Evolutionary conservation across 106 monocot genomes (phyloP), one percentile per base, ranked within the genome.

Genomic region (Apostasia shenzhenica): DNA sequence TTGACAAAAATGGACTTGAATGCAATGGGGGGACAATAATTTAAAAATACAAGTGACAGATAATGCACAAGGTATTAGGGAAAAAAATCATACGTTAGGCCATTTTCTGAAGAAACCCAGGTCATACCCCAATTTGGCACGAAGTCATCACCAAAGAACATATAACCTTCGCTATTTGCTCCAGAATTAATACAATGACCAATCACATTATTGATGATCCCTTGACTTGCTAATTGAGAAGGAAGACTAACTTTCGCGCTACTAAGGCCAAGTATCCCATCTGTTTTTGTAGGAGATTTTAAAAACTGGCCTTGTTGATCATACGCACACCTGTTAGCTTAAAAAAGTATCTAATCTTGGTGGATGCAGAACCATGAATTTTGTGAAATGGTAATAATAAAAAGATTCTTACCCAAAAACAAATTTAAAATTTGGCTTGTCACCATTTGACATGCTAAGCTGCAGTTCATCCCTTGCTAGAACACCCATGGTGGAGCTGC

Each of bases 81-180:
- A 68, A 54, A 43, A 45, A 50, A 38, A 12, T 63, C 94, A 85
- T 79, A 94, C 94, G 8, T 64, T 42, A 68, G 59, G 57, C 80
- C 75, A 59, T 57, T 71, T 59, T 72, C 58, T 49, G 68, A 68
- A 43, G 88, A 82, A 70, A 88, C 71, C 88, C 88, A 91, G 13
- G 85, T 95, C 77, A 94, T 73, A 50, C 94, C 88, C 91, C 88
- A 88, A 13, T 63, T 57, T 49, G 94, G 94, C 43, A 95, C 78
- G 74, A 82, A 95, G 48, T 88, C 91, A 72, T 83, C 83, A 54
- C 94, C 94, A 39, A 95, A 79, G 83, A 95, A 91, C 83, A 95
- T 69, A 71, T 88, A 88, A 3, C 94, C 94, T 66, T 77, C 88
- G 73, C 58, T 75, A 59, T 72, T 56, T 48, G 78, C 52, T 63